Base-by-base conservation (phyloP, 148 eudicot species). In the Selenicereus undatus region DNA sequence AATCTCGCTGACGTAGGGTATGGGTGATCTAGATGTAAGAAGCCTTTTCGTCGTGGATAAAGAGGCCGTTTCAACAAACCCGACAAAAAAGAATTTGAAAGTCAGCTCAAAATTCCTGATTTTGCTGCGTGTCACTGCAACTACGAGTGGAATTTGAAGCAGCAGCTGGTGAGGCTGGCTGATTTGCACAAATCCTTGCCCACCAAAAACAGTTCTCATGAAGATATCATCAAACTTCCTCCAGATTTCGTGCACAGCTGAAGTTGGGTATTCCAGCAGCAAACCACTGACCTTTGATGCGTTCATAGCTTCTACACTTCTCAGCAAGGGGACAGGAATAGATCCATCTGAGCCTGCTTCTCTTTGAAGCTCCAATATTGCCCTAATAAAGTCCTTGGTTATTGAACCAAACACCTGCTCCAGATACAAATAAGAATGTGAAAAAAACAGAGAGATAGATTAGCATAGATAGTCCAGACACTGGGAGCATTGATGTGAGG, bases 181-280 rank as follows among this genome's bases (percentile, higher is more conserved):
- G 86, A 39, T 86, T 88, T 95, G 89, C 71, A 91, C 95, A 32
- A 93, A 96, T 21, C 97, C 99, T 56, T 97, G 90, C 5, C 99
- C 99, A 79, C 99, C 99, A 78, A 77, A 96, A 77, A 96, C 92
- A 6, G 99, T 98, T 64, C 98, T 92, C 98, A 96, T 93, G 79
- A 96, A 93, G n/a, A 75, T 85, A 78, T 93, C 89, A 81, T 96
- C 99, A 73, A 96, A 93, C 85, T 90, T 90, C 71, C 99, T 92
- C 99, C 98, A 96, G 71, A 89, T 84, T 62, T 89, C 85, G 79
- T 96, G 99, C 45, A 86, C 94, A 50, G 91, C 88, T 79, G 89
- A 86, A 39, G 93, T 85, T 1, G 98, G 97, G 26, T 88, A 62
- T 72, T 80, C 83, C 79, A 93, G 85, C 24, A 95, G 85, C 87